phyloP scores from a whole-genome alignment of 2,329 filamentous ascomycete species.

The Fusarium nematophilum region DNA sequence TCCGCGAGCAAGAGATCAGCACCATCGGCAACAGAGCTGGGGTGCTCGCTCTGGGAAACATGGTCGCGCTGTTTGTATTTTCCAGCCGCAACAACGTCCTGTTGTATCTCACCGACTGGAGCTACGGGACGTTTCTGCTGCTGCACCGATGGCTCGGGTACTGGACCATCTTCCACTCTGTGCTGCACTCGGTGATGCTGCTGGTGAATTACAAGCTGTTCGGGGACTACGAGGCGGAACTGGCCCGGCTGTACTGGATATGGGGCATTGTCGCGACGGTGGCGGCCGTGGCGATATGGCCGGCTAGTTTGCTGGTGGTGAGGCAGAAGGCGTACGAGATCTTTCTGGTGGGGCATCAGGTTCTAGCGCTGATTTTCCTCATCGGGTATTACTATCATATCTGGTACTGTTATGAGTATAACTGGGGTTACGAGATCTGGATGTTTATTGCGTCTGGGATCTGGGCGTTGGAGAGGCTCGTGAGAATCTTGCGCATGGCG shows the following conservation, averaged over 20 bases:
- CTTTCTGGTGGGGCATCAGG: constrained; percentile 49
- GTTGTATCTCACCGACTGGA: constrained; percentile 51
- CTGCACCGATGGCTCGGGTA: constrained; percentile 60
- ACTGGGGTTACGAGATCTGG: constrained; percentile 54
- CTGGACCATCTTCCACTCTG: constrained; percentile 84
- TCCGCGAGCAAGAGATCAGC: constrained; percentile 44
- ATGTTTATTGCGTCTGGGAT: constrained; percentile 46
- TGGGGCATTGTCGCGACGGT: constrained; percentile 50
- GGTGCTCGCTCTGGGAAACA: constrained; percentile 49
- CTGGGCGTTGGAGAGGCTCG: constrained; percentile 47
- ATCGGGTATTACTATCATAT: constrained; percentile 52
- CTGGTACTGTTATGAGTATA: constrained; percentile 48
- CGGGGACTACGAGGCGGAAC: constrained; percentile 41
- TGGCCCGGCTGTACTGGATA: constrained; percentile 46
- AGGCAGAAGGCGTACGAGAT: constrained; percentile 48
- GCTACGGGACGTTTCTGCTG: constrained; percentile 50
- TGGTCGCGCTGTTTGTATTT: constrained; percentile 49
- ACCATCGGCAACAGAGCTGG: constrained; percentile 52
- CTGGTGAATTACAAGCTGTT: constrained; percentile 41
- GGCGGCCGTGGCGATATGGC: constrained; percentile 41
- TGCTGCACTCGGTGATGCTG: constrained; percentile 56
- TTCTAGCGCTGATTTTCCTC: constrained; percentile 48
- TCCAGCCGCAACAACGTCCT: constrained; percentile 51
- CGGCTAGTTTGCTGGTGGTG: constrained; percentile 43
- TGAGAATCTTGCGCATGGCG: constrained; percentile 43